A percentile compares a stretch with the other conserved stretches of the same genome.
Evolutionary conservation across 1,139 yeast genomes (phyloP).

Genomic region (Magnusiomyces ingens): DNA sequence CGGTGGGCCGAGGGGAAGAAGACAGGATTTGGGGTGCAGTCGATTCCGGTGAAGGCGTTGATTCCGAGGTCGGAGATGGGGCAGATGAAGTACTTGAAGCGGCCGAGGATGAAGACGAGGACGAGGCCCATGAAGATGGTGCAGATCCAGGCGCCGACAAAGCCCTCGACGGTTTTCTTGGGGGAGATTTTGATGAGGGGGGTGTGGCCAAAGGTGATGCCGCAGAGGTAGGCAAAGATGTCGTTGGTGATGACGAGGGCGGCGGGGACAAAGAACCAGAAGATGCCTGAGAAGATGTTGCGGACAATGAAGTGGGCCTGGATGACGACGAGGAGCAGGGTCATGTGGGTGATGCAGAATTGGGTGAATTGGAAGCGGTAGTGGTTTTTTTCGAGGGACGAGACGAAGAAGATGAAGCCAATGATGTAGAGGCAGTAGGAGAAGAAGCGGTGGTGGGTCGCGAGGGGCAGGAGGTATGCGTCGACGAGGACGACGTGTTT

Average conservation of each 20-base stretch:
- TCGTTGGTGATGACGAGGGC: slow-evolving; percentile 90
- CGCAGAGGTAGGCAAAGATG: slow-evolving; percentile 93
- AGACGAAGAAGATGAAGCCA: slow-evolving; percentile 86
- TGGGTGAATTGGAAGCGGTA: slow-evolving; percentile 91
- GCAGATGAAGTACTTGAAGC: slow-evolving; percentile 74
- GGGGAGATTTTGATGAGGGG: slow-evolving; percentile 92
- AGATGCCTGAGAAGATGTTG: slow-evolving; percentile 81
- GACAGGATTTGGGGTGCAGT: slow-evolving; percentile 82
- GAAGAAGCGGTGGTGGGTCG: slow-evolving; percentile 72
- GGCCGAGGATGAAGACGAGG: slow-evolving; percentile 57
- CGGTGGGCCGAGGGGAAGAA: slow-evolving; percentile 73
- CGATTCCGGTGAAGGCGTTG: slow-evolving; percentile 53
- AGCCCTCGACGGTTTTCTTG: slow-evolving; percentile 95
- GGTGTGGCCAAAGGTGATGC: slow-evolving; percentile 91
- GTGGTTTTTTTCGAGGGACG: slow-evolving; percentile 81
- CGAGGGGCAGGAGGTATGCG: slow-evolving; percentile 39
- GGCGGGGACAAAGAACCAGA: slow-evolving; percentile 92
- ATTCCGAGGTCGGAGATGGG: slow-evolving; percentile 66
- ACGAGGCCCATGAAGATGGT: slow-evolving; percentile 70
- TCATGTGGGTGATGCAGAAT: slow-evolving; percentile 91
- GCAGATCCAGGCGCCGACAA: slow-evolving; percentile 95
- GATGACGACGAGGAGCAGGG: slow-evolving; percentile 78
- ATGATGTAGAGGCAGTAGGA: slow-evolving; percentile 77
- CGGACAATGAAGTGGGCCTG: slow-evolving; percentile 92
- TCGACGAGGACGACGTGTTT: slow-evolving; percentile 42